Evolutionary conservation across 805 yeast genomes (phyloP), one percentile per base, ranked within the genome.

Genomic region (Saturnispora ahearnii): DNA sequence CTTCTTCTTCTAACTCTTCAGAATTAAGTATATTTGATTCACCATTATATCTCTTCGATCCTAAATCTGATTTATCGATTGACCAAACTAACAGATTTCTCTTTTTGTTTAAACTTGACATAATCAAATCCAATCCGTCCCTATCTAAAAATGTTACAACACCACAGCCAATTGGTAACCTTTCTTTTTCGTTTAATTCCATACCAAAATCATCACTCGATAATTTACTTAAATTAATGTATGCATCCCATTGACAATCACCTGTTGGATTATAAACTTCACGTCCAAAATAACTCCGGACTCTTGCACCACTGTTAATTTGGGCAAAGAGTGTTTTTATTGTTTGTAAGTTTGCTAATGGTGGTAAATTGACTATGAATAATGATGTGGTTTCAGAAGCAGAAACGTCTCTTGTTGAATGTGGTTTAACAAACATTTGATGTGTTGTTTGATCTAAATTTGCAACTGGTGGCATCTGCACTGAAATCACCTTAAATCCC

Each of bases 331-430:
- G 73, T 50, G 70, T 72, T 59, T 79, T 82, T 44, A 88, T 61
- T 33, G 70, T 69, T 41, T 73, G 71, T 13, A 77, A 59, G 24
- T 73, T 71, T 6, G 88, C 73, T 51, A 76, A 73, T 22, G 82
- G 67, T 2, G 97, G 96, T 38, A 88, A 67, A 61, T 90, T 89
- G 51, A 84, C 79, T 5, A 84, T 62, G 66, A 90, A 90, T n/a
- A 90, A 64, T 29, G 85, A 74, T 46, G 85, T 71, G 46, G 76
- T 74, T 18, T 62, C 65, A 21, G 73, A 64, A 8, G 42, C 38
- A 2, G 69, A 65, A 32, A 69, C 71, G 68, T 55, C 44, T 51
- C 53, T 66, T 24, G 75, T 67, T 24, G 67, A 65, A 61, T 86
- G 95, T 59, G 81, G 85, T 64, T 84, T 84, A 57, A 77, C 66